phyloP scores from a whole-genome alignment of 257 asterid species.

The Solanum neorickii region DNA sequence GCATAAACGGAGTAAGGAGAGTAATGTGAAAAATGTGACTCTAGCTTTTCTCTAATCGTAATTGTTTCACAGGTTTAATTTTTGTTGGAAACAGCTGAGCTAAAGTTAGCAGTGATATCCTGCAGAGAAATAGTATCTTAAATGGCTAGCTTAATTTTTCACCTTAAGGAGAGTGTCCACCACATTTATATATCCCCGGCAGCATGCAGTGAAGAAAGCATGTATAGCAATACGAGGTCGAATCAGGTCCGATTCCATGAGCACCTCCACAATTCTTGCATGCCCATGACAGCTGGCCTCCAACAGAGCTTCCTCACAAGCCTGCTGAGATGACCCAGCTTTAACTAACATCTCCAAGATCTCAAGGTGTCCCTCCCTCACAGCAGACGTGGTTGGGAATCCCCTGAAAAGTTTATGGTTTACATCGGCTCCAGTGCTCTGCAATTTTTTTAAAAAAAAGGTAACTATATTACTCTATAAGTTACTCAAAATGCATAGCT shows the following conservation, averaged over 20 bases:
- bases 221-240: conserved; percentile 60
- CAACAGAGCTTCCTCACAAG: conserved; percentile 76
- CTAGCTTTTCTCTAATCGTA: neutral
- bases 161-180: conserved; percentile 58
- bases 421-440: conserved; percentile 69
- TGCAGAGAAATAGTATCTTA: neutral
- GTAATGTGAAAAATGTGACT: neutral
- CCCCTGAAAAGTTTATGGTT: conserved; percentile 62
- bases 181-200: conserved; percentile 57
- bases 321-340: conserved; percentile 78
- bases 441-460: neutral
- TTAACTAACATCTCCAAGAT: conserved; percentile 57
- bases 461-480: neutral
- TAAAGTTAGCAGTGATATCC: neutral
- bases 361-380: conserved; percentile 58
- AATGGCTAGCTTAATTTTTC: neutral
- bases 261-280: conserved; percentile 37
- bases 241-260: conserved; percentile 63
- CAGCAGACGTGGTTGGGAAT: conserved; percentile 54
- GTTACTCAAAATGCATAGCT: neutral
- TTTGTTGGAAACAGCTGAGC: neutral
- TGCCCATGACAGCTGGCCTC: conserved; percentile 74
- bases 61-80: neutral
- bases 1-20: neutral
- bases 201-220: conserved; percentile 67